phyloP scores from a whole-genome alignment of 148 eudicot genomes.

The Nepenthes mirabilis region DNA sequence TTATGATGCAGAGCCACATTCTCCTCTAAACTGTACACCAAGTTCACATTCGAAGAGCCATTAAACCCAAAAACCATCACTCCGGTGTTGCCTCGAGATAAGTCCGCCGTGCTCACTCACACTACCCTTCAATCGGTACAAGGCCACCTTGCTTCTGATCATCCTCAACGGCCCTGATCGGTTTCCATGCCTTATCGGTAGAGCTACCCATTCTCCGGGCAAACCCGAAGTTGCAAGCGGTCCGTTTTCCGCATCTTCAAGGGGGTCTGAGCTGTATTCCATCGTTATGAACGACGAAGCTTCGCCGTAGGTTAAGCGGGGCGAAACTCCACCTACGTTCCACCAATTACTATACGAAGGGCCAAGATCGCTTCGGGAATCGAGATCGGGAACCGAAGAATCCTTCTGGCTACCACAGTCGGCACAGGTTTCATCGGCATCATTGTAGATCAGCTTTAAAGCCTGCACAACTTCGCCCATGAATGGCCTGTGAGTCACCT shows the following conservation, averaged over 20 bases:
- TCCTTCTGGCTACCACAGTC: slow-evolving; percentile 62
- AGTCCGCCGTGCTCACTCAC: slow-evolving; percentile 76
- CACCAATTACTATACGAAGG: slow-evolving; percentile 94
- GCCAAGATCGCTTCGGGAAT: slow-evolving; percentile 57
- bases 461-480: slow-evolving; percentile 99
- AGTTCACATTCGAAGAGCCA: slow-evolving; percentile 9
- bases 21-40: slow-evolving; percentile 40
- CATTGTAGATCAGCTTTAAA: slow-evolving; percentile 62
- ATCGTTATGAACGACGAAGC: slow-evolving; percentile 70
- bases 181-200: slow-evolving; percentile 67
- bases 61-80: slow-evolving; percentile 35
- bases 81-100: slow-evolving; percentile 34
- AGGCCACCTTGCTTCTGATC: slow-evolving; percentile 43
- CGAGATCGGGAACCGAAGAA: slow-evolving; percentile 69
- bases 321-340: slow-evolving; percentile 53
- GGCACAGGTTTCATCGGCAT: slow-evolving; percentile 53
- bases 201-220: slow-evolving; percentile 25
- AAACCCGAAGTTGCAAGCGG: slow-evolving; percentile 57
- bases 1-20: neutral
- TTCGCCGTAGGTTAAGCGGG: slow-evolving; percentile 45
- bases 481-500: slow-evolving; percentile 91
- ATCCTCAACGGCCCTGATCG: slow-evolving; percentile 89
- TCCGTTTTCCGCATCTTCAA: slow-evolving; percentile 56
- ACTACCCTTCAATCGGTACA: slow-evolving; percentile 61
- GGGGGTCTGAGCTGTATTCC: slow-evolving; percentile 88